Evolutionary conservation across 2,329 filamentous ascomycete genomes (phyloP), one percentile per base, ranked within the genome.

Genomic region (Stagonosporopsis tanaceti): DNA sequence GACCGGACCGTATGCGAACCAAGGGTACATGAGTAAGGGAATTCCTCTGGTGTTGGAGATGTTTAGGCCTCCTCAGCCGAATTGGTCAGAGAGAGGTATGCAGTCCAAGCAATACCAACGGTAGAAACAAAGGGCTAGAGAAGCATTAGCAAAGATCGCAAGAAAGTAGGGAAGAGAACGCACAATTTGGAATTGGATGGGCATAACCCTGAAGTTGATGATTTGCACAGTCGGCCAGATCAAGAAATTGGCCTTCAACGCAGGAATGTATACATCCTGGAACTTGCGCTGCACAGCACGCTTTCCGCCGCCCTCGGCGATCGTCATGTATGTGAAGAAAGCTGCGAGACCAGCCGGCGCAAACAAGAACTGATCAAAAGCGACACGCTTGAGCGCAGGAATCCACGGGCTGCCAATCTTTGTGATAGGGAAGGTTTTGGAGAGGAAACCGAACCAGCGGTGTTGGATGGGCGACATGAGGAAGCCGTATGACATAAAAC

Each of bases 401-500:
- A 83, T 80, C 47, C 92, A 89, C 2, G 89, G 89, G 67, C 86
- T 86, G 22, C 64, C 63, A 11, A 82, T 85, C 81, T 94, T 92
- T 48, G 89, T 90, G 47, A 97, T 88, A 5, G 95, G 95, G 71
- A 99, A 99, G 9, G 87, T 84, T 64, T 82, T 84, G 32, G 88
- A 90, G 62, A 99, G 81, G 76, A 97, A 93, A 48, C 87, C 86
- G 79, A 98, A 98, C 95, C 95, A 99, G 75, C 92, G 89, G 80
- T 96, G 97, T 77, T 98, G 94, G 30, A 97, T 70, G 0, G 95
- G 95, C 4, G 95, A 93, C 92, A 98, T 97, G 73, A 90, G 86
- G 80, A 98, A 97, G 74, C 93, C 93, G 76, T 98, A 99, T 5
- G 91, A 90, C 92, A 98, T 97, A 81, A 98, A 99, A 45, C 95